Evolutionary conservation across 1,284 basidiomycete genomes (phyloP), one percentile per base, ranked within the genome.

Genomic region (Schizophyllum commune): DNA sequence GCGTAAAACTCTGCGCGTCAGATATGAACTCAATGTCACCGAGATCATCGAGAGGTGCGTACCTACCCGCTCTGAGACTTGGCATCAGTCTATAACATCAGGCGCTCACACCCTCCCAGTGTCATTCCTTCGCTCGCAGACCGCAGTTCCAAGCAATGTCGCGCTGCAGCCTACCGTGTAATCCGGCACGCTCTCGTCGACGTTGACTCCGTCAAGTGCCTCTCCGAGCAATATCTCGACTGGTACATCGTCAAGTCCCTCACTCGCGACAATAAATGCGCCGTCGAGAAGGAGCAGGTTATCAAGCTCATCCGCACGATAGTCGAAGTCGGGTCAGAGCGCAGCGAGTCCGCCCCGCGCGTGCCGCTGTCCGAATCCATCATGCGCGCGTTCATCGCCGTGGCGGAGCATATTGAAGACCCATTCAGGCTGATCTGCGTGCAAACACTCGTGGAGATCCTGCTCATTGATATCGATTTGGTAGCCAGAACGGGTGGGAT

Each of bases 351-450:
- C 1, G 79, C 75, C 9, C 79, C 75, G 11, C 67, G 69, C 2
- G 77, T 91, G 7, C 87, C 86, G 27, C 72, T 91, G 58, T 87
- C 89, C 0, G 89, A 93, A 64, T 81, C 88, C 6, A 80, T 97
- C 53, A 85, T 96, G 75, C 85, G 97, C 34, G 89, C 93, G 1
- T 75, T 99, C 9, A 88, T 98, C 57, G 91, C 94, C n/a, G 84
- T 96, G 4, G 94, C 95, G 0, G 96, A 99, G 71, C 92, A 96
- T 62, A 79, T 84, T 4, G 96, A 99, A 64, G 97, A 99, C 70
- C 88, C 91, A 1, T 89, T 99, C 68, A 82, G 89, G 60, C 80
- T 83, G 1, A 85, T 96, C 57, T 94, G 89, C 62, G 81, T 98
- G 52, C 89, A 97, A 73, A 98, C 95, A 0, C 75, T 99, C 56